Evolutionary conservation across 2,329 filamentous ascomycete species (phyloP).

Genomic region (Cladosporium sp.): DNA sequence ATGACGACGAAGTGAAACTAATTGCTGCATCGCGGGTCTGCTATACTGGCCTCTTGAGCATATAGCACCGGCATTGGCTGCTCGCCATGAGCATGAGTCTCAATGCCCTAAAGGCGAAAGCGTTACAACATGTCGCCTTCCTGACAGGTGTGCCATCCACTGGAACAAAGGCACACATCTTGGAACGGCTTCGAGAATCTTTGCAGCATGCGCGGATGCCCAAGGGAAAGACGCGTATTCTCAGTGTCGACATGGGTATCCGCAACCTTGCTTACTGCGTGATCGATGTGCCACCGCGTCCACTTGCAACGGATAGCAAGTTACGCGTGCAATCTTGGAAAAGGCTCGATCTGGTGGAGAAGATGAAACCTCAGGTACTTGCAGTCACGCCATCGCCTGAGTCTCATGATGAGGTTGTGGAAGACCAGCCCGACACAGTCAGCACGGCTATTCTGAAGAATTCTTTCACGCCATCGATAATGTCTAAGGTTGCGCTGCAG

Average conservation of each 20-base stretch:
- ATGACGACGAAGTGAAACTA: too few species aligned
- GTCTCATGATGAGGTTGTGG: not conserved
- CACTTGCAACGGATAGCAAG: constrained; percentile 9
- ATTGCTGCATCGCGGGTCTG: not conserved
- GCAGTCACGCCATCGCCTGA: not conserved
- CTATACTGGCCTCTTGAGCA: not conserved
- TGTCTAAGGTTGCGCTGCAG: constrained; percentile 54
- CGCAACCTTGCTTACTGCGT: constrained; percentile 74
- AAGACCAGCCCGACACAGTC: not conserved
- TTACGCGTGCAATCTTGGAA: constrained; percentile 31
- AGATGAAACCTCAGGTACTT: not conserved
- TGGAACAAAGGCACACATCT: constrained; percentile 53
- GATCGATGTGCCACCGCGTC: constrained; percentile 18
- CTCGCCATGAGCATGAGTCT: not conserved
- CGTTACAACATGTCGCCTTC: constrained; percentile 57
- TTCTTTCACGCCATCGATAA: constrained; percentile 42
- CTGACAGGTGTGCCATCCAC: constrained; percentile 56
- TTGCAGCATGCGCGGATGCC: not conserved
- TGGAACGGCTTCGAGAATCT: not conserved
- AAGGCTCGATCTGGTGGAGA: constrained; percentile 30
- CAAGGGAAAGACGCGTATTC: constrained; percentile 44
- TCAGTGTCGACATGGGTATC: constrained; percentile 83
- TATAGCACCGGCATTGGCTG: not conserved
- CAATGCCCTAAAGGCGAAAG: constrained; percentile 38
- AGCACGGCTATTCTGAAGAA: not conserved